Conservation (phyloP, 257 asterid genomes). For the Misopates orontium region DNA sequence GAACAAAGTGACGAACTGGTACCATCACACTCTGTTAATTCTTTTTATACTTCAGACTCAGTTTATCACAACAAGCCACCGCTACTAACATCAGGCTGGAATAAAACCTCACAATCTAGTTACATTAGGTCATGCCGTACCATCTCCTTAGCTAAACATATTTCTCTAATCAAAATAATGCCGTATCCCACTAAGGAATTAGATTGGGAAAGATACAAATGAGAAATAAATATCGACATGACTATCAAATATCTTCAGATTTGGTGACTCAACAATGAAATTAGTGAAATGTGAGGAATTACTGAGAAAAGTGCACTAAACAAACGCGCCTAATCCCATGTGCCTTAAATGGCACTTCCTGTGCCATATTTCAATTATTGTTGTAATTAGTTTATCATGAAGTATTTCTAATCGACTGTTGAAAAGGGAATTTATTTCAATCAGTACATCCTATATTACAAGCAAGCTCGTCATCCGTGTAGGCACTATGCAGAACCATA, state of each 20-base stretch:
- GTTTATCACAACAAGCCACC: constrained; percentile 2
- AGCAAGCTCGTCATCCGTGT: too few species aligned
- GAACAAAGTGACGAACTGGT: background rate
- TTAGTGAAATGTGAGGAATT: background rate
- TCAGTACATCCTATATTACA: too few species aligned
- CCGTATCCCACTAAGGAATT: background rate
- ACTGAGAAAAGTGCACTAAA: background rate
- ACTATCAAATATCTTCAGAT: background rate
- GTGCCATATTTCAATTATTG: background rate
- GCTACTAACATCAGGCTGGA: background rate
- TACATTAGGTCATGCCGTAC: background rate
- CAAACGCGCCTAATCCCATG: constrained; percentile 1
- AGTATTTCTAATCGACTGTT: background rate
- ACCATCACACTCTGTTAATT: constrained; percentile 1
- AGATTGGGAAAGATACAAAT: background rate
- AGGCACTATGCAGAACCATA: background rate
- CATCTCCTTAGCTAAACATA: background rate
- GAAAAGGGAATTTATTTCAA: background rate
- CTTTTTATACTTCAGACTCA: background rate
- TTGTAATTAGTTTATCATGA: background rate
- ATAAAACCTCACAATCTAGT: background rate
- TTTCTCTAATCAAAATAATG: background rate
- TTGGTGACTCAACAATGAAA: background rate
- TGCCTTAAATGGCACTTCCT: background rate
- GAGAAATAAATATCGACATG: background rate